A percentile compares a stretch with the other conserved stretches of the same genome.
These are phyloP conservation scores for Blakeslea trispora DNA, from an alignment of 371 early-diverging fungal genomes.

Conservation along the genomic window DNA sequence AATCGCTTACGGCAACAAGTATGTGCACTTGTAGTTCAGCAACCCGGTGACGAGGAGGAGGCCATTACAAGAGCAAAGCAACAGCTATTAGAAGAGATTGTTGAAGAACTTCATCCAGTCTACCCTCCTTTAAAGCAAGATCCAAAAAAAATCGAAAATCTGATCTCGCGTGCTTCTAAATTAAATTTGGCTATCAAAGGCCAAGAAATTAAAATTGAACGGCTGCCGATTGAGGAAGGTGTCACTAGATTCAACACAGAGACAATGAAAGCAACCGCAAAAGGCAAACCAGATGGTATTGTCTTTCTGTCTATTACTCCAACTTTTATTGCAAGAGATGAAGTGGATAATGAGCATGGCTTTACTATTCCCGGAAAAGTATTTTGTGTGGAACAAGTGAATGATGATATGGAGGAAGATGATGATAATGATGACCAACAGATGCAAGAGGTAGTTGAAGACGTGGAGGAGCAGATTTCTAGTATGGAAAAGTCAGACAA, in stretches of 20 bases:
- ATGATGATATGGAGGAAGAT: slow-evolving; percentile 1
- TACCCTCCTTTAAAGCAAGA: slow-evolving; percentile 37
- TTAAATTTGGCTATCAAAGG: slow-evolving; percentile 49
- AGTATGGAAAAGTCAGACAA: not conserved
- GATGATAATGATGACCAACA: slow-evolving; percentile 1
- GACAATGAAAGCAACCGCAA: slow-evolving; percentile 40
- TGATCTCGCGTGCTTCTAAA: slow-evolving; percentile 34
- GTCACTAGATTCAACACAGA: slow-evolving; percentile 26
- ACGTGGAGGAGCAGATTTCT: not conserved
- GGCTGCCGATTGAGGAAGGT: slow-evolving; percentile 36
- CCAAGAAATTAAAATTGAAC: slow-evolving; percentile 40
- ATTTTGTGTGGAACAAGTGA: slow-evolving; percentile 27
- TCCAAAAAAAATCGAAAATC: slow-evolving; percentile 34
- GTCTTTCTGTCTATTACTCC: slow-evolving; percentile 38
- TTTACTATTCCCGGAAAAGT: slow-evolving; percentile 47
- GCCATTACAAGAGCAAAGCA: slow-evolving; percentile 28
- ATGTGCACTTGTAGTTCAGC: slow-evolving; percentile 39
- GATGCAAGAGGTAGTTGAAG: not conserved
- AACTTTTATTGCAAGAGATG: slow-evolving; percentile 43
- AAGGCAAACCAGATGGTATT: slow-evolving; percentile 35
- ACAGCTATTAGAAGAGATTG: slow-evolving; percentile 21
- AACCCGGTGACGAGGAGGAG: slow-evolving; percentile 36
- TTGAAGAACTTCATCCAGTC: slow-evolving; percentile 21
- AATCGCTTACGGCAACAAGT: slow-evolving; percentile 46
- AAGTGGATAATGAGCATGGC: slow-evolving; percentile 44